Percentiles rank a stretch among this genome's conserved stretches.
Conservation (phyloP, 2,329 filamentous ascomycete species). For the Myriangium duriaei region DNA sequence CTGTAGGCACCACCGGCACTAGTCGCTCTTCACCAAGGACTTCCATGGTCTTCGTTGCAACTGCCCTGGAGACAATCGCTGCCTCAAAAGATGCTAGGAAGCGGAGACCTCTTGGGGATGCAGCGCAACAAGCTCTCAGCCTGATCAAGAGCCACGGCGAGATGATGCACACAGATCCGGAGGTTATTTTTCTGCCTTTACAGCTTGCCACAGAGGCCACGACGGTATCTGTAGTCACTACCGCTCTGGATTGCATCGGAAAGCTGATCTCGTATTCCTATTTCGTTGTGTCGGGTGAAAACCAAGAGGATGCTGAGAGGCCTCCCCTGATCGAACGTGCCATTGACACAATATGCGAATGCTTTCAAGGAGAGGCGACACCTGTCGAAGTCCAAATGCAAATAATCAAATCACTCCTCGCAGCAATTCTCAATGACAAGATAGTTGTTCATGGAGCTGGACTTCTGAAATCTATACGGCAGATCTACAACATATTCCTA, state of each 20-base stretch:
- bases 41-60: conserved; percentile 92
- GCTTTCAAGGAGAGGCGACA: conserved; percentile 93
- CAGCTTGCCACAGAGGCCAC: conserved; percentile 79
- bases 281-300: conserved; percentile 61
- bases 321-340: conserved; percentile 82
- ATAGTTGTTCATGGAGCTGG: conserved; percentile 96
- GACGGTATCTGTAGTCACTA: conserved; percentile 75
- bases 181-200: conserved; percentile 81
- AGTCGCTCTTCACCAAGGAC: conserved; percentile 53
- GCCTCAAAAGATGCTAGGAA: conserved; percentile 82
- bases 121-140: conserved; percentile 66
- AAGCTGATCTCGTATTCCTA: conserved; percentile 99
- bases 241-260: conserved; percentile 91
- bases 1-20: conserved; percentile 36
- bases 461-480: conserved; percentile 86
- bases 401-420: conserved; percentile 92
- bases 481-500: conserved; percentile 98
- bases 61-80: conserved; percentile 82
- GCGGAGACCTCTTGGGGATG: conserved; percentile 71
- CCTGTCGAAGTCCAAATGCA: conserved; percentile 87
- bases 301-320: conserved; percentile 14
- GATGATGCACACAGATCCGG: conserved; percentile 70
- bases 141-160: conserved; percentile 74
- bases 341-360: conserved; percentile 98
- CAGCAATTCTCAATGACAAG: conserved; percentile 95